Evolutionary conservation across 1,284 basidiomycete species (phyloP).

Genomic region (Puccinia horiana): DNA sequence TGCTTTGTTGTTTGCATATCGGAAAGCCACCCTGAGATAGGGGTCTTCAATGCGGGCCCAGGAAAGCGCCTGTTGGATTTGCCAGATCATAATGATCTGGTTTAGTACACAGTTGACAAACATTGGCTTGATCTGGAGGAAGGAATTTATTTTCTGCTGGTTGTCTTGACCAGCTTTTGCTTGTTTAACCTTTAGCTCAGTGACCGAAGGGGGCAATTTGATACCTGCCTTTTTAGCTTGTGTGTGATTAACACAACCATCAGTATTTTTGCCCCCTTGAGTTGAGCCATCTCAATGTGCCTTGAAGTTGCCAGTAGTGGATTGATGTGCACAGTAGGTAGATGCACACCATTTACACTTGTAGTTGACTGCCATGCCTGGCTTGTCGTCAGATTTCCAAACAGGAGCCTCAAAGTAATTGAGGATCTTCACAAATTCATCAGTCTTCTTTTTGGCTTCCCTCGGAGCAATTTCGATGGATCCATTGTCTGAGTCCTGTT

Average conservation of each 20-base stretch:
- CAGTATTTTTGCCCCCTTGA: not conserved
- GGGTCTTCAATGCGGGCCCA: not conserved
- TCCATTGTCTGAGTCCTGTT: not conserved
- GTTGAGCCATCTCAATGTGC: not conserved
- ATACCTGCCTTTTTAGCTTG: not conserved
- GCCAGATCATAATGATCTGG: conserved; percentile 1
- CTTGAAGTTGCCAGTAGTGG: not conserved
- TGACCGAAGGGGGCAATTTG: not conserved
- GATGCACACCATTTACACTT: not conserved
- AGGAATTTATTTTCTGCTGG: not conserved
- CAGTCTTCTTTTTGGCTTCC: not conserved
- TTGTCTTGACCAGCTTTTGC: not conserved
- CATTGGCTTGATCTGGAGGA: not conserved
- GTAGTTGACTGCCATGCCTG: not conserved
- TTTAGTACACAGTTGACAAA: conserved; percentile 6
- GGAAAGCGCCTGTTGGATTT: not conserved
- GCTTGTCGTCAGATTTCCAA: not conserved
- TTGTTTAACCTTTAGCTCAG: not conserved
- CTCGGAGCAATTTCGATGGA: not conserved
- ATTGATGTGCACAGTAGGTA: not conserved
- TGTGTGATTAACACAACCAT: not conserved
- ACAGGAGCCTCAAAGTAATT: not conserved
- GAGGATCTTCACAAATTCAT: not conserved
- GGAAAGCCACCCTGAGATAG: too few relatives aligned
- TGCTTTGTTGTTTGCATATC: conserved; percentile 2